Conservation (phyloP, 2,329 filamentous ascomycete genomes). For the Stagonosporopsis cucurbitacearum region DNA sequence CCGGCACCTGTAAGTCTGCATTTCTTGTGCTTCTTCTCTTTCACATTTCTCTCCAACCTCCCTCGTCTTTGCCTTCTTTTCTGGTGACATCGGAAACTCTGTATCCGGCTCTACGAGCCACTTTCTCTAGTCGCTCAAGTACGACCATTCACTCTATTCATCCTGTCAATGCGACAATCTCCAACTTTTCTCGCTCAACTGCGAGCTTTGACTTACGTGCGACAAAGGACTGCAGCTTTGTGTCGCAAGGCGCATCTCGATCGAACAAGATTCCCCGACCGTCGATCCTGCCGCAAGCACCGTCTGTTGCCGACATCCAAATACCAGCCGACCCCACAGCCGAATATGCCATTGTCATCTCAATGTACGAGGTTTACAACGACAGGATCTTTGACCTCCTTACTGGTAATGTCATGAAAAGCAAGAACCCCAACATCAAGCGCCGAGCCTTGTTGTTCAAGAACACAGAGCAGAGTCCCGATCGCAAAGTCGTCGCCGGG, state of each 20-base stretch:
- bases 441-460: constrained; percentile 92
- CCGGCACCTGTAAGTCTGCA: constrained; percentile 53
- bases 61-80: constrained; percentile 20
- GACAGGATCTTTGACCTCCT: constrained; percentile 96
- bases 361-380: constrained; percentile 99
- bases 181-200: constrained; percentile 34
- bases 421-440: constrained; percentile 58
- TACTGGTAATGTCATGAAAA: constrained; percentile 65
- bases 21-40: constrained; percentile 14
- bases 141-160: constrained; percentile 32
- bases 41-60: constrained; percentile 14
- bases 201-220: constrained; percentile 37
- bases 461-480: constrained; percentile 82
- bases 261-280: constrained; percentile 69
- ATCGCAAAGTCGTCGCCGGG: constrained; percentile 93
- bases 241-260: constrained; percentile 62
- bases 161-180: constrained; percentile 39
- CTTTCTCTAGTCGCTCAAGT: constrained; percentile 27
- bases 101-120: constrained; percentile 30
- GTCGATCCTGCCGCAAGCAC: constrained; percentile 73
- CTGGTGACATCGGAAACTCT: constrained; percentile 23
- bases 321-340: constrained; percentile 71
- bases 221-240: constrained; percentile 62
- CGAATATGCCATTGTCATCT: constrained; percentile 87
- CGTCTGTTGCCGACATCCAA: constrained; percentile 74